phyloP scores from a whole-genome alignment of 805 yeast genomes.

The Lachancea sp. region DNA sequence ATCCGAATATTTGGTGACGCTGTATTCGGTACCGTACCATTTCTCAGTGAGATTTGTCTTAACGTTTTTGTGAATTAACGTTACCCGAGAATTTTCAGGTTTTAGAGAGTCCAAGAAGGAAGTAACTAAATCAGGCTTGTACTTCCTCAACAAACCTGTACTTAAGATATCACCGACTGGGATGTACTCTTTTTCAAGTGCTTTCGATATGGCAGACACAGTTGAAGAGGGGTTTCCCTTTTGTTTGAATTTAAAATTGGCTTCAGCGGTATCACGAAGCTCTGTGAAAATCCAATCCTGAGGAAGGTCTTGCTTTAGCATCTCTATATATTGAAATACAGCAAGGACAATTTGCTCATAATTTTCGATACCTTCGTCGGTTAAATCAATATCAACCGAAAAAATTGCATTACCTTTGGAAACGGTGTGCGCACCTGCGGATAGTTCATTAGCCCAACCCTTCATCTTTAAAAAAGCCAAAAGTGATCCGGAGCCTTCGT shows the following conservation, averaged over 20 bases:
- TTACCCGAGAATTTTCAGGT: conserved; percentile 54
- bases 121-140: conserved; percentile 47
- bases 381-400: conserved; percentile 65
- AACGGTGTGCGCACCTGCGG: conserved; percentile 63
- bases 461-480: conserved; percentile 58
- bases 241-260: conserved; percentile 75
- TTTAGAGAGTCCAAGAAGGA: conserved; percentile 45
- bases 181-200: conserved; percentile 49
- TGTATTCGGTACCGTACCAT: conserved; percentile 90
- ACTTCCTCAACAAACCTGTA: conserved; percentile 49
- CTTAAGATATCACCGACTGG: conserved; percentile 64
- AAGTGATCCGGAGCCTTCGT: conserved; percentile 85
- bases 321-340: conserved; percentile 65
- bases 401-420: conserved; percentile 65
- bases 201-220: conserved; percentile 59
- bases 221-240: conserved; percentile 67
- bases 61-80: conserved; percentile 47
- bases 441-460: conserved; percentile 75
- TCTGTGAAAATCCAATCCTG: conserved; percentile 80
- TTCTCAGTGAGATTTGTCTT: conserved; percentile 52
- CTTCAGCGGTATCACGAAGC: conserved; percentile 55
- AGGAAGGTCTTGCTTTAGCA: conserved; percentile 54
- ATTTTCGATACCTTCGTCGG: conserved; percentile 60
- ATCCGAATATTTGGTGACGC: conserved; percentile 39
- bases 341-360: conserved; percentile 55